Evolutionary conservation across 2,329 filamentous ascomycete genomes (phyloP).

Genomic region (Hirsutella rhossiliensis): DNA sequence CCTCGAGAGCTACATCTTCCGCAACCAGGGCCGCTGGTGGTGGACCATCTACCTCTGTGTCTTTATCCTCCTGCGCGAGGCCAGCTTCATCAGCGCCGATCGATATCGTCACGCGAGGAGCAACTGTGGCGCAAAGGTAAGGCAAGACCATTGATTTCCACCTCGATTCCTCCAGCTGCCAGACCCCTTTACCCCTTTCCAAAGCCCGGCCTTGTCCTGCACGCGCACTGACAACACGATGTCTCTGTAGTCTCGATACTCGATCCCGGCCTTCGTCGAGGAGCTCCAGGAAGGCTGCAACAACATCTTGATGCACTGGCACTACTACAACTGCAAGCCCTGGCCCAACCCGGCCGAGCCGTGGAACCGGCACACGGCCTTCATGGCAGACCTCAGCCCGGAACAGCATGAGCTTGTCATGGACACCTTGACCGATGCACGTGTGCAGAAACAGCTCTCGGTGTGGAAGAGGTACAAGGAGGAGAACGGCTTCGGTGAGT

Average conservation of each 20-base stretch:
- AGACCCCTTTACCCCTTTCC: background rate
- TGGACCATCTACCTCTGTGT: conserved; percentile 23
- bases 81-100: conserved; percentile 26
- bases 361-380: conserved; percentile 11
- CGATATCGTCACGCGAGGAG: conserved; percentile 29
- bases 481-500: conserved; percentile 12
- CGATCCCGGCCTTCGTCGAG: conserved; percentile 27
- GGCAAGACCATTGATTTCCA: background rate
- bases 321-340: conserved; percentile 31
- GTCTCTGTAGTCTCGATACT: conserved; percentile 19
- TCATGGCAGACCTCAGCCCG: conserved; percentile 15
- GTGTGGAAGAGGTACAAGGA: conserved; percentile 12
- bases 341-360: conserved; percentile 16
- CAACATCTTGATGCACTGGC: conserved; percentile 35
- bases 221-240: background rate
- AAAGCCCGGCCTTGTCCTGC: background rate
- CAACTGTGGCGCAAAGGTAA: conserved; percentile 17
- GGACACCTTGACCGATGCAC: conserved; percentile 12
- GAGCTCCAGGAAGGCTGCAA: conserved; percentile 32
- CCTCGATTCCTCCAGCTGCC: background rate
- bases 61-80: conserved; percentile 31
- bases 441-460: conserved; percentile 12
- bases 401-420: conserved; percentile 22
- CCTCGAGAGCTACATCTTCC: conserved; percentile 22
- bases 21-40: conserved; percentile 18